phyloP scores from a whole-genome alignment of 2,329 filamentous ascomycete species.

The Trichoderma sp. region DNA sequence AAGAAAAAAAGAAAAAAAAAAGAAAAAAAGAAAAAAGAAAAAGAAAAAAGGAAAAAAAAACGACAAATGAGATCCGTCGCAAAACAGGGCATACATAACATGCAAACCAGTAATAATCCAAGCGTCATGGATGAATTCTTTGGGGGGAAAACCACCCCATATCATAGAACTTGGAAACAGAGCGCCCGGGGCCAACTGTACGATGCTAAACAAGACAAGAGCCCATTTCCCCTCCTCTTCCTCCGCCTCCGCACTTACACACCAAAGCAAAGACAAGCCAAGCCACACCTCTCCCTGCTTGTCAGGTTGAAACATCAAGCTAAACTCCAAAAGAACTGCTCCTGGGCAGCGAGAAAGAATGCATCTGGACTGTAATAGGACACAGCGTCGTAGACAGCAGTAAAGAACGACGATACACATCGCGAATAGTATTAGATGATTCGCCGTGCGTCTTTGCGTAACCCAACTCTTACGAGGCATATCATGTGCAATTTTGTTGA shows the following conservation, averaged over 20 bases:
- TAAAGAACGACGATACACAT: background rate
- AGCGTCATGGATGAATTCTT: background rate
- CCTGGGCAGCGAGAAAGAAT: background rate
- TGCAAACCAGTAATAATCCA: background rate
- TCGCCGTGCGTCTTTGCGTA: background rate
- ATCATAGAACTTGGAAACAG: background rate
- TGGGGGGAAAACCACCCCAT: no score
- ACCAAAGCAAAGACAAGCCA: background rate
- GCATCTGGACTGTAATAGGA: background rate
- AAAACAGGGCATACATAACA: background rate
- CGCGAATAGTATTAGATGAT: background rate
- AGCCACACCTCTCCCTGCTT: background rate
- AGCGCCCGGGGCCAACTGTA: background rate
- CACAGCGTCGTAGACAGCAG: background rate
- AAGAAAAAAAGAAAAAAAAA: background rate
- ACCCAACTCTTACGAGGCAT: background rate
- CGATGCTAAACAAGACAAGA: background rate
- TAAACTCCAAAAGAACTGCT: background rate
- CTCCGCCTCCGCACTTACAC: no score
- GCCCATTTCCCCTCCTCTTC: background rate
- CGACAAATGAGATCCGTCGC: background rate
- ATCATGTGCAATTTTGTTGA: background rate
- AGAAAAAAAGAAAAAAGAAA: background rate
- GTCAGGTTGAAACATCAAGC: background rate
- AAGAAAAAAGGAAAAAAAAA: no score